A percentile compares a stretch with the other conserved stretches of the same genome.
These are phyloP conservation scores for Diversispora epigaea DNA, from an alignment of 192 early-diverging fungal genomes.

Conservation along the genomic window DNA sequence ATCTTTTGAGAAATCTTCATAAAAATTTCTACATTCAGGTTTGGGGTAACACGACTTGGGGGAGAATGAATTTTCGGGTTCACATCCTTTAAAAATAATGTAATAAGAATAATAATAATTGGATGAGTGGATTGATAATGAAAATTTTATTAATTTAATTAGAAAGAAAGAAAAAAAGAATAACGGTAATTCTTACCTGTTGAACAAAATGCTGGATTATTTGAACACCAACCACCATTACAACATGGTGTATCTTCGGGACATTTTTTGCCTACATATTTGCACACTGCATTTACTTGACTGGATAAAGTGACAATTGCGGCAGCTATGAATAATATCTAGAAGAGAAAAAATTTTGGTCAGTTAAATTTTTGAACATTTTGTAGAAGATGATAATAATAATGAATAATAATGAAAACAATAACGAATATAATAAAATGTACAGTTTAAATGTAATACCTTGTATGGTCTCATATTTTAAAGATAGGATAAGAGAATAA, in stretches of 20 bases:
- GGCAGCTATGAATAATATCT: too few species aligned
- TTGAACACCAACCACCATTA: slow-evolving; percentile 45
- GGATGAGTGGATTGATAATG: too few species aligned
- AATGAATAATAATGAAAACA: too few species aligned
- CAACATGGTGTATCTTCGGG: slow-evolving; percentile 50
- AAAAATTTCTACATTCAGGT: slow-evolving; percentile 32
- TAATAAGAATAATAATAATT: neutral
- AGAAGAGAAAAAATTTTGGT: too few species aligned
- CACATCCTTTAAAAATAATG: slow-evolving; percentile 30
- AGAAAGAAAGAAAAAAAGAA: neutral
- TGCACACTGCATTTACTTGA: neutral
- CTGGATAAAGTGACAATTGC: neutral
- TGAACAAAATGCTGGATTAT: slow-evolving; percentile 40
- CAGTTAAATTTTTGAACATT: too few species aligned
- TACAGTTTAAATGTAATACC: too few species aligned
- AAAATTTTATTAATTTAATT: neutral
- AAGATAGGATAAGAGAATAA: too few species aligned
- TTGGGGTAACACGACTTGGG: slow-evolving; percentile 40
- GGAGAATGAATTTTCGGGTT: slow-evolving; percentile 43
- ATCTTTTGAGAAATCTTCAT: slow-evolving; percentile 39
- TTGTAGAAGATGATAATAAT: too few species aligned
- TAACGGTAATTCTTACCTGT: slow-evolving; percentile 2
- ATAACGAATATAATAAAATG: too few species aligned
- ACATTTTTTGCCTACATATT: slow-evolving; percentile 34
- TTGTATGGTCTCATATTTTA: too few species aligned